phyloP scores from a whole-genome alignment of 2,329 filamentous ascomycete genomes.

The Monilinia laxa region DNA sequence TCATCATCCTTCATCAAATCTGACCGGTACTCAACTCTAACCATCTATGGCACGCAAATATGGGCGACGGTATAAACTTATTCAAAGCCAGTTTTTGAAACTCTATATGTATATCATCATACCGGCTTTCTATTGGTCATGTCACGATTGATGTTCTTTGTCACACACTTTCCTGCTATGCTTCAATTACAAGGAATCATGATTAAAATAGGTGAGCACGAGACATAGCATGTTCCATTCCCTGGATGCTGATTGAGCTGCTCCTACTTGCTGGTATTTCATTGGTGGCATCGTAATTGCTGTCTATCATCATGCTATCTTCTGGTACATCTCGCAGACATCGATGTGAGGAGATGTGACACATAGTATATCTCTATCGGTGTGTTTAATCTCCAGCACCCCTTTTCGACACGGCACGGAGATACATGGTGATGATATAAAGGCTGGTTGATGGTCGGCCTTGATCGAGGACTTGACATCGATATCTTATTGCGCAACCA shows the following conservation, averaged over 20 bases:
- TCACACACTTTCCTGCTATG: background rate
- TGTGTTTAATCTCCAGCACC: background rate
- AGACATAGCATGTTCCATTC: background rate
- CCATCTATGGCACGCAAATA: too few relatives aligned
- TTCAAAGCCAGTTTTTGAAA: too few relatives aligned
- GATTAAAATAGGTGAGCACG: background rate
- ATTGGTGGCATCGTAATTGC: background rate
- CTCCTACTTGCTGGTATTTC: background rate
- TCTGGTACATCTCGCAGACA: background rate
- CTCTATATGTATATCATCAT: background rate
- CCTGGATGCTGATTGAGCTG: background rate
- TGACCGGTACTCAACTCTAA: background rate
- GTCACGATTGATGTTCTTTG: background rate
- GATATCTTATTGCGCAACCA: too few relatives aligned
- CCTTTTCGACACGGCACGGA: background rate
- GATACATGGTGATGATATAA: background rate
- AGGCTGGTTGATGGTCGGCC: background rate
- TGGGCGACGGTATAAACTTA: too few relatives aligned
- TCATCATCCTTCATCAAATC: background rate
- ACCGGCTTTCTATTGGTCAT: background rate
- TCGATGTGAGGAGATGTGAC: background rate
- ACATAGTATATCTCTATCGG: too few relatives aligned
- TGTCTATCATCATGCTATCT: background rate
- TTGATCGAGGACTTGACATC: too few relatives aligned
- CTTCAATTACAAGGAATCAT: background rate